Base-by-base conservation (phyloP, 768 basidiomycete species). In the Fibroporia radiculosa region DNA sequence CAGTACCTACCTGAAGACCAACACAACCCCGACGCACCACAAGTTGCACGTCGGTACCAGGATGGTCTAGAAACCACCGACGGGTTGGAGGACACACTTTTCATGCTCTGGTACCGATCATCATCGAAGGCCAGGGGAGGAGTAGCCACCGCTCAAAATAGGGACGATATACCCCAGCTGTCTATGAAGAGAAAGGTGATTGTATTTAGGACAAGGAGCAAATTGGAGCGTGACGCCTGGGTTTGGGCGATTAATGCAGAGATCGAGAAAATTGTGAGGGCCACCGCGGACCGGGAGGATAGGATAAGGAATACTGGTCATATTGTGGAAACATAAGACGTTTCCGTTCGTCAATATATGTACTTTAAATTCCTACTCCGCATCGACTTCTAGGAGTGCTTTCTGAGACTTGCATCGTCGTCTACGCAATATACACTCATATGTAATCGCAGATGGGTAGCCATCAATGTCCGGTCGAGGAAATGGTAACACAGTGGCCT, bases 1-100 rank as follows among this genome's bases (percentile, higher is more conserved):
- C 73, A 77, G 52, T 70, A 74, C 13, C 70, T 88, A 26, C 80
- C 80, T 5, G 64, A 67, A 39, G 76, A 76, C n/a, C 77, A 88
- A 57, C 83, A 77, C 58, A 65, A 66, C 35, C 74, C 81, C 4
- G 71, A 78, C 53, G 64, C 62, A 13, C 63, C 66, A 1, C 61
- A 68, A 7, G 63, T 74, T 25, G 78, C 89, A 1, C 77, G 89
- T 8, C 78, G 88, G 36, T 97, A 96, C 59, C 74, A 81, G 44
- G 95, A 98, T 57, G 93, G 93, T 1, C 68, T 98, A 10, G 88
- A 95, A 63, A 80, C 82, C 10, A 77, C 89, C 50, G 93, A 98
- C 54, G 72, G 76, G 7, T 85, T 88, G 40, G 90, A 93, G 59
- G 93, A 97, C 60, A 84, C 79, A 52, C 66, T 93, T 12, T 92